Conservation (phyloP, 371 early-diverging fungal genomes). For the Catenaria anguillulae region DNA sequence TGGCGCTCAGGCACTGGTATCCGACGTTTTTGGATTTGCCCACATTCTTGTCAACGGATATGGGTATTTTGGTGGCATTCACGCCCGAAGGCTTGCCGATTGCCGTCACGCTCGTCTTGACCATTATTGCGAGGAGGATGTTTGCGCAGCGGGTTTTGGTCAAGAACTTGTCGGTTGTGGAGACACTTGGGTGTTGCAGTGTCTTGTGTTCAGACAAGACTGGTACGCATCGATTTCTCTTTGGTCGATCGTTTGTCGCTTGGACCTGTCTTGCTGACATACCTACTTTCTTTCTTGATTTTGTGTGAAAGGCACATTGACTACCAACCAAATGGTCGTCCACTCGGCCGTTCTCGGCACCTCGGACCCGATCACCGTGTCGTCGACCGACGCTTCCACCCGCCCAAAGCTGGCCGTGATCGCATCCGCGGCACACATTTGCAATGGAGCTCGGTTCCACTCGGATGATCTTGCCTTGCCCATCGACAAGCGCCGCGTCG, state of each 20-base stretch:
- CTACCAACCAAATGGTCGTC: constrained; percentile 46
- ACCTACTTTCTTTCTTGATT: constrained; percentile 36
- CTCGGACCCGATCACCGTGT: constrained; percentile 4
- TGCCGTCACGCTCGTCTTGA: constrained; percentile 34
- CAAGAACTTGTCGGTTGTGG: constrained; percentile 45
- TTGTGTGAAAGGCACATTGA: constrained; percentile 59
- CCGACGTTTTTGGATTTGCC: constrained; percentile 37
- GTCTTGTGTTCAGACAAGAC: constrained; percentile 56
- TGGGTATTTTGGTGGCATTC: constrained; percentile 53
- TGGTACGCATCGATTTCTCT: no score
- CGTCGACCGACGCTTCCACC: not conserved
- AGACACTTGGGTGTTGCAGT: constrained; percentile 50
- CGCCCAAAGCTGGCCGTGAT: constrained; percentile 10
- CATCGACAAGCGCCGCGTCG: constrained; percentile 33
- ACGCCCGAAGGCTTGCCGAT: constrained; percentile 42
- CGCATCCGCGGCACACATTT: constrained; percentile 36
- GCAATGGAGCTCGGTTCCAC: constrained; percentile 49
- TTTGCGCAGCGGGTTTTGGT: constrained; percentile 37
- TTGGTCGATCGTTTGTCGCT: constrained; percentile 53
- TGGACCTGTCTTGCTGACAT: no score
- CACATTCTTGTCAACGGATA: constrained; percentile 46
- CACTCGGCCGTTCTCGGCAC: constrained; percentile 29
- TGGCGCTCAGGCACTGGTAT: constrained; percentile 30
- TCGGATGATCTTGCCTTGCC: constrained; percentile 22
- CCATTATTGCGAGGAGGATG: constrained; percentile 40